Conservation (phyloP, 202 grass and related monocot species). For the Musa balbisiana region DNA sequence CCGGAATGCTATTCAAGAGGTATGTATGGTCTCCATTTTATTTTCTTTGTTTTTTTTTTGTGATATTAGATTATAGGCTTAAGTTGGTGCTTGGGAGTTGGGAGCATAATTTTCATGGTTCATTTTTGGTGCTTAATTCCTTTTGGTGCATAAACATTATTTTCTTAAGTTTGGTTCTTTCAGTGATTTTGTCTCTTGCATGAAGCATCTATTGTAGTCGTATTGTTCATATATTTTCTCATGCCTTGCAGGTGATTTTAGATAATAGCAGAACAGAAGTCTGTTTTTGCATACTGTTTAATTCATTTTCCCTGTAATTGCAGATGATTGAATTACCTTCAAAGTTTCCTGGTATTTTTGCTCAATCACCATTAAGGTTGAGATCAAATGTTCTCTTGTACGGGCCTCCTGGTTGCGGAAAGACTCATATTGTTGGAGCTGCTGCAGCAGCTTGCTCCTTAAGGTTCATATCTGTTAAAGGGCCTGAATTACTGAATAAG, state of each 20-base stretch:
- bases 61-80: background rate
- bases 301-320: constrained; percentile 20
- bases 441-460: constrained; percentile 86
- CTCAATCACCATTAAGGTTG: constrained; percentile 65
- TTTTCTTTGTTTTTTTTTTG: background rate
- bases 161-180: background rate
- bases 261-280: no score
- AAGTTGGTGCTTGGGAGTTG: background rate
- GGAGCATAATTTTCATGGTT: background rate
- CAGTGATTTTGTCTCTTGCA: background rate
- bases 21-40: constrained; percentile 8
- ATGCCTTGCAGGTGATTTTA: background rate
- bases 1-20: constrained; percentile 85
- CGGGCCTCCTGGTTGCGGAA: constrained; percentile 91
- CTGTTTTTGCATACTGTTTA: background rate
- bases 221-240: background rate
- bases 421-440: constrained; percentile 89
- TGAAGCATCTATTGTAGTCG: background rate
- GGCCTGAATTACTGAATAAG: constrained; percentile 91
- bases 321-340: constrained; percentile 87
- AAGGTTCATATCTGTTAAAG: constrained; percentile 85
- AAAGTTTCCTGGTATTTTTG: constrained; percentile 81
- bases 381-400: constrained; percentile 95
- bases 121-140: background rate
- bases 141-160: no score